These are phyloP conservation scores for Fusarium hainanense DNA, from an alignment of 2,329 filamentous ascomycete species.

Conservation along the genomic window DNA sequence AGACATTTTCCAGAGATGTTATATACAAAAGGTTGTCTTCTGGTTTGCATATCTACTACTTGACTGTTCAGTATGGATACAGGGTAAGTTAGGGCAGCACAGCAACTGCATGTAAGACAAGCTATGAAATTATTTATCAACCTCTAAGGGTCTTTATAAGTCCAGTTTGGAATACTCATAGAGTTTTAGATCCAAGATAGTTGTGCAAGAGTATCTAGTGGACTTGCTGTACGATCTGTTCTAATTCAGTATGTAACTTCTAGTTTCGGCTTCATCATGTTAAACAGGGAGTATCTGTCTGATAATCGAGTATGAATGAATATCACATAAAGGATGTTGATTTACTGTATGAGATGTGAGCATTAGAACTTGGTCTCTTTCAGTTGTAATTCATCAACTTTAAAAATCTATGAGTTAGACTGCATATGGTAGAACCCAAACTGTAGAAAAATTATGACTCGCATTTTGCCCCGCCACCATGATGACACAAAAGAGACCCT, in stretches of 20 bases:
- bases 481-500: slow-evolving; percentile 37
- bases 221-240: fast-evolving
- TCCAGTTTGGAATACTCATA: not conserved
- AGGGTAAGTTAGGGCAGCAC: not conserved
- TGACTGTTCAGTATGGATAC: not conserved
- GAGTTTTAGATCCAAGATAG: not conserved
- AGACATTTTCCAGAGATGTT: fast-evolving
- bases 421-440: too few relatives aligned
- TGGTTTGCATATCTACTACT: not conserved
- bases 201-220: fast-evolving
- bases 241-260: fast-evolving
- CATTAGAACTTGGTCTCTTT: too few relatives aligned
- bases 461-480: slow-evolving; percentile 41
- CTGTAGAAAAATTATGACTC: slow-evolving; percentile 13
- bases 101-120: not conserved
- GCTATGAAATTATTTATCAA: fast-evolving
- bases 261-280: not conserved
- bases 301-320: too few relatives aligned
- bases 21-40: not conserved
- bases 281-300: not conserved
- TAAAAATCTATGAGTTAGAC: too few relatives aligned
- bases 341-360: too few relatives aligned
- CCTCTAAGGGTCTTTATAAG: not conserved
- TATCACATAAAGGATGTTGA: not conserved
- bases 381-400: not conserved